Percentiles rank a stretch among this genome's conserved stretches.
Evolutionary conservation across 257 asterid species (phyloP).

Genomic region (Eustoma russellianum): DNA sequence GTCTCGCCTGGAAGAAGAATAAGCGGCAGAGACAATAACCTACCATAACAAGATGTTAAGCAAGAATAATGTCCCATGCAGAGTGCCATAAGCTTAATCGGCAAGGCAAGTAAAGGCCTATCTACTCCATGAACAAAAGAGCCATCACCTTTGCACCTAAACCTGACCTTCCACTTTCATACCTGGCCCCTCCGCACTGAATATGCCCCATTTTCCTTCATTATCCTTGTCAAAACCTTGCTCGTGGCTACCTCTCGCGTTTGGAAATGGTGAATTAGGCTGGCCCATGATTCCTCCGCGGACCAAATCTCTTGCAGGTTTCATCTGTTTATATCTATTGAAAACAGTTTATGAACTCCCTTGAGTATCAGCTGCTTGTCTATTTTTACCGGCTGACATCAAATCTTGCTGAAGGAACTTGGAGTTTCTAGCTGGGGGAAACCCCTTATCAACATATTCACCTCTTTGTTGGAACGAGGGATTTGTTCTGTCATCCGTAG

Average conservation of each 20-base stretch:
- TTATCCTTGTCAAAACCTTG: constrained; percentile 17
- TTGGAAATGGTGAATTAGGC: constrained; percentile 15
- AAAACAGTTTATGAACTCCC: constrained; percentile 18
- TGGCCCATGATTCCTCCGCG: constrained; percentile 4
- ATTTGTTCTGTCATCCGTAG: constrained; percentile 12
- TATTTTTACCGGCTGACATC: constrained; percentile 11
- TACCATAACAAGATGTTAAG: no score
- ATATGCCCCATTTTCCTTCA: constrained; percentile 26
- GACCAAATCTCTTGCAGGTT: constrained; percentile 14
- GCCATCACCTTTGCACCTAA: constrained; percentile 16
- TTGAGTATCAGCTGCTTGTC: constrained; percentile 15
- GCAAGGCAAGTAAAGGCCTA: no score
- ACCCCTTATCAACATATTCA: constrained; percentile 3
- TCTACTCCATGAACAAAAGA: no score
- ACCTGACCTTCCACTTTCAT: constrained; percentile 12
- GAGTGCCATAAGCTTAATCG: no score
- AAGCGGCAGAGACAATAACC: background rate
- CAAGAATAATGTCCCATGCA: no score
- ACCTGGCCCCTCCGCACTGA: constrained; percentile 11
- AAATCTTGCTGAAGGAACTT: constrained; percentile 20
- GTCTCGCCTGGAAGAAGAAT: background rate
- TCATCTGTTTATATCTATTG: constrained; percentile 50
- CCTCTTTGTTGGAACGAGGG: constrained; percentile 15
- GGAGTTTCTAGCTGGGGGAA: constrained; percentile 5
- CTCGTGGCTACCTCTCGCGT: constrained; percentile 22